Evolutionary conservation across 768 basidiomycete species (phyloP).

Genomic region (Suillus occidentalis): DNA sequence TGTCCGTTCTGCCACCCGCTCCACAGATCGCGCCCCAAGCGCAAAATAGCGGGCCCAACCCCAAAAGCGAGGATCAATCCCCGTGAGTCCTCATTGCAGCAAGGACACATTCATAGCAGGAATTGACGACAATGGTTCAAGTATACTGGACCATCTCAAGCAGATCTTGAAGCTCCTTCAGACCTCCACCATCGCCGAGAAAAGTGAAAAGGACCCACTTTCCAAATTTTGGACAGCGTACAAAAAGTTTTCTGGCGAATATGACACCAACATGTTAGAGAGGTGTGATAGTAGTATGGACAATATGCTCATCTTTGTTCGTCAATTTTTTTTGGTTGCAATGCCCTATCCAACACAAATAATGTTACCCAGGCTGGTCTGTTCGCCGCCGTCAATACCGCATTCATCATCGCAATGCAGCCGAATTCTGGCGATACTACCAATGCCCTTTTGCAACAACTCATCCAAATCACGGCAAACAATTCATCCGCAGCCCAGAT

Average conservation of each 20-base stretch:
- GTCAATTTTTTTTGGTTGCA: too few relatives aligned
- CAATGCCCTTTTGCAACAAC: slow-evolving; percentile 7
- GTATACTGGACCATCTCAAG: neutral
- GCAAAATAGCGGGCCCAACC: too few relatives aligned
- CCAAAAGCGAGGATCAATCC: too few relatives aligned
- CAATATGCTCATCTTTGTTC: neutral
- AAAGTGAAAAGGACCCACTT: neutral
- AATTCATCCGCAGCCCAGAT: too few relatives aligned
- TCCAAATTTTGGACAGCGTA: slow-evolving; percentile 1
- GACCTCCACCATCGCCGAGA: neutral
- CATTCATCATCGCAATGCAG: slow-evolving; percentile 15
- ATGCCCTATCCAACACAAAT: neutral
- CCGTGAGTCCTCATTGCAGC: too few relatives aligned
- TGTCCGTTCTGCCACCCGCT: too few relatives aligned
- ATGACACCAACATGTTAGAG: neutral
- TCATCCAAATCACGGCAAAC: slow-evolving; percentile 1
- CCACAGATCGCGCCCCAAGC: too few relatives aligned
- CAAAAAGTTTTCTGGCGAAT: neutral
- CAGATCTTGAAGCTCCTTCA: neutral
- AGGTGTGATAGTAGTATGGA: neutral
- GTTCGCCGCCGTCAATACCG: slow-evolving; percentile 15
- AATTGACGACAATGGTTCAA: too few relatives aligned
- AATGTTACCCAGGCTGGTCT: slow-evolving; percentile 13
- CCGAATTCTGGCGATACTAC: slow-evolving; percentile 15
- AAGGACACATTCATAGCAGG: too few relatives aligned